These are phyloP conservation scores for Allantophomopsis lycopodina DNA, from an alignment of 2,329 filamentous ascomycete genomes.

Conservation along the genomic window DNA sequence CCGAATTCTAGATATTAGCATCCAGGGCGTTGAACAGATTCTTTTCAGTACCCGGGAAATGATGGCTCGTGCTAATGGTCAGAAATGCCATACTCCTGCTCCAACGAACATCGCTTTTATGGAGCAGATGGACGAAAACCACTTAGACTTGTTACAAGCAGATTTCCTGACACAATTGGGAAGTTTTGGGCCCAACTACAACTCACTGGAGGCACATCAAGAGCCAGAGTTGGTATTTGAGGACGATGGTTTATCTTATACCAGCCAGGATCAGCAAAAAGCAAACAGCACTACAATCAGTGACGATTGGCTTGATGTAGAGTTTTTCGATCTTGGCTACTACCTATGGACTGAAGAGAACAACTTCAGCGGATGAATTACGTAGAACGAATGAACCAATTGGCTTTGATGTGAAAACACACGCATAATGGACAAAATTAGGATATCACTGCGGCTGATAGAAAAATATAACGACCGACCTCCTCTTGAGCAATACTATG, in stretches of 20 bases:
- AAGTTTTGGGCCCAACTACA: background rate
- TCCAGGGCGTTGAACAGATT: conserved; percentile 1
- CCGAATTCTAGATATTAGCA: conserved; percentile 2
- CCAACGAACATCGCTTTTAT: conserved; percentile 17
- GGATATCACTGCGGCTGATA: too few relatives aligned
- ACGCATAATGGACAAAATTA: too few relatives aligned
- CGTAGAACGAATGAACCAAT: too few relatives aligned
- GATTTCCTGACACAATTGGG: too few relatives aligned
- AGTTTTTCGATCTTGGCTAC: conserved; percentile 2
- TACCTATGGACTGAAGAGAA: conserved; percentile 5
- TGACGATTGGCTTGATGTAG: background rate
- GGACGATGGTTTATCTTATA: background rate
- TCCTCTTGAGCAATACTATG: too few relatives aligned
- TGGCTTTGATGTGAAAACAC: too few relatives aligned
- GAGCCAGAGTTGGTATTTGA: background rate
- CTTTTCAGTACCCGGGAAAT: background rate
- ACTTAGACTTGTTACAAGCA: too few relatives aligned
- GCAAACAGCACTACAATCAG: too few relatives aligned
- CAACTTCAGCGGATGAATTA: too few relatives aligned
- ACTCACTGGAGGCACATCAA: background rate
- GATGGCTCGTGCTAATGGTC: background rate
- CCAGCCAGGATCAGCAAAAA: background rate
- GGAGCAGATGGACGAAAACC: background rate
- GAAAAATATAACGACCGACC: too few relatives aligned
- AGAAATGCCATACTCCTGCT: conserved; percentile 3